Conservation (phyloP, 2,329 filamentous ascomycete genomes). For the Chaetomium globosum region DNA sequence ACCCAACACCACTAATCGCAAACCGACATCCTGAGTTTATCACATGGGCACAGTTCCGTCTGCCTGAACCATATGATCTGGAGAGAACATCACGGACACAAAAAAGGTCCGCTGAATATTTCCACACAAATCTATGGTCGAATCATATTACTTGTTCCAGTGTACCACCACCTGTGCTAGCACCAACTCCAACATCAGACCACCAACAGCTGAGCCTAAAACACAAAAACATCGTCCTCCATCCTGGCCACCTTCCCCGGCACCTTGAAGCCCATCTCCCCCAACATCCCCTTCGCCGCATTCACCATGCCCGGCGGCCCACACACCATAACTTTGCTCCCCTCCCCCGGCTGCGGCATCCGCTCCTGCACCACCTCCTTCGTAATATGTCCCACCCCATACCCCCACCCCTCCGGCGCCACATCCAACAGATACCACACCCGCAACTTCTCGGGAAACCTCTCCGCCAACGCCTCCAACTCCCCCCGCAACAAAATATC, state of each 20-base stretch:
- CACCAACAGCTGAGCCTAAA: background rate
- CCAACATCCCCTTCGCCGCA: constrained; percentile 39
- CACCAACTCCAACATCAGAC: background rate
- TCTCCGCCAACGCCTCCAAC: constrained; percentile 56
- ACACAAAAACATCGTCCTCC: constrained; percentile 55
- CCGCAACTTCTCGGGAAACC: constrained; percentile 57
- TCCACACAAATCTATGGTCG: background rate
- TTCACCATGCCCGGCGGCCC: constrained; percentile 14
- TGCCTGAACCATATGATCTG: background rate
- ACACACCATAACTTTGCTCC: constrained; percentile 1
- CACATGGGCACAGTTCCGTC: background rate
- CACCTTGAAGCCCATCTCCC: constrained; percentile 53
- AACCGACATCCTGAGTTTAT: background rate
- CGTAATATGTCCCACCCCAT: constrained; percentile 55
- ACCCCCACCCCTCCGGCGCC: constrained; percentile 53
- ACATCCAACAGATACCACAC: constrained; percentile 56
- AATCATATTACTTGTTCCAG: background rate
- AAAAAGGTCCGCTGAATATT: background rate
- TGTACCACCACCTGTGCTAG: background rate
- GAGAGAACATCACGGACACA: background rate
- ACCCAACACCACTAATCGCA: background rate
- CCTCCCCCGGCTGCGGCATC: constrained; percentile 5
- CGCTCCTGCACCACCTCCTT: constrained; percentile 48
- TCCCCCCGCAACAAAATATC: constrained; percentile 62
- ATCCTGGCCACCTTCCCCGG: constrained; percentile 55